phyloP scores from a whole-genome alignment of 2,329 filamentous ascomycete genomes.

The Fusarium sp. region DNA sequence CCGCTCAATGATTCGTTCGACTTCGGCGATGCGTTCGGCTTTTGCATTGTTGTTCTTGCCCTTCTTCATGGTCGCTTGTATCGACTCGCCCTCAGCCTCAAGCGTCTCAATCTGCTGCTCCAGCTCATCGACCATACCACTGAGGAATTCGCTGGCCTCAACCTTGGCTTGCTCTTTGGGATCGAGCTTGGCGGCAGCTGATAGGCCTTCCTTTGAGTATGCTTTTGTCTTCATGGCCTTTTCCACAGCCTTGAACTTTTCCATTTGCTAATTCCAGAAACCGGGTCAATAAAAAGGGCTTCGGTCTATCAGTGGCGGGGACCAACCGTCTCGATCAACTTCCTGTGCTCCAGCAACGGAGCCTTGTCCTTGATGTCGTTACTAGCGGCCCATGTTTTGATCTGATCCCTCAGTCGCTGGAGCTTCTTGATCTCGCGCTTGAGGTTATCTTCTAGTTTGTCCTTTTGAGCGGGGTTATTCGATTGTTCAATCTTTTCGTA shows the following conservation, averaged over 20 bases:
- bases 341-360: slow-evolving; percentile 90
- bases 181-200: slow-evolving; percentile 89
- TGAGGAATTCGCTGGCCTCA: slow-evolving; percentile 87
- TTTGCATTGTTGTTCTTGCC: slow-evolving; percentile 87
- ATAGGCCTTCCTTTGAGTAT: slow-evolving; percentile 97
- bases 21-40: slow-evolving; percentile 85
- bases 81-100: slow-evolving; percentile 86
- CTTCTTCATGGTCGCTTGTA: slow-evolving; percentile 93
- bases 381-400: slow-evolving; percentile 98
- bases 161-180: slow-evolving; percentile 97
- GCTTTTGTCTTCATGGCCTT: slow-evolving; percentile 99
- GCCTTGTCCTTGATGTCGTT: slow-evolving; percentile 99
- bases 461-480: slow-evolving; percentile 92
- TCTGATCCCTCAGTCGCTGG: slow-evolving; percentile 95
- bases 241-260: slow-evolving; percentile 99
- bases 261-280: slow-evolving; percentile 79
- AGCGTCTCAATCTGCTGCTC: slow-evolving; percentile 92
- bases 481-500: slow-evolving; percentile 98
- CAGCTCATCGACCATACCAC: slow-evolving; percentile 87
- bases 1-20: slow-evolving; percentile 84
- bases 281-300: slow-evolving; percentile 30
- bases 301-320: slow-evolving; percentile 28
- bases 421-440: slow-evolving; percentile 99
- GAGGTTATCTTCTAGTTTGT: slow-evolving; percentile 96
- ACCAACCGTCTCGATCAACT: slow-evolving; percentile 94